A percentile compares a stretch with the other conserved stretches of the same genome.
phyloP scores from a whole-genome alignment of 225 moss, liverwort and hornwort genomes.

The Physcomitrellopsis africana region DNA sequence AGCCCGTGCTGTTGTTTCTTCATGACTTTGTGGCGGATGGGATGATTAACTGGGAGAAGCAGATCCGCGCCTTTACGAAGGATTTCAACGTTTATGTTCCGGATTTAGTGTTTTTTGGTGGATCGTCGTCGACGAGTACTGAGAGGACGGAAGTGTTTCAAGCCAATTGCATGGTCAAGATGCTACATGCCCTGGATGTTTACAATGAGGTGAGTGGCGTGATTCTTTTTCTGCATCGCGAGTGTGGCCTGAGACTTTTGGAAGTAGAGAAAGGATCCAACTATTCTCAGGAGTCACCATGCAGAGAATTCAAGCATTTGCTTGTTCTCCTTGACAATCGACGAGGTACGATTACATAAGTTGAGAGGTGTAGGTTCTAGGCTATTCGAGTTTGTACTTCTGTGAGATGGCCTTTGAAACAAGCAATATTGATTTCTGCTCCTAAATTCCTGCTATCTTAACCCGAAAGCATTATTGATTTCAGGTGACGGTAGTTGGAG shows the following conservation, averaged over 20 bases:
- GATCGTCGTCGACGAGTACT: slow-evolving; percentile 40
- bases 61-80: slow-evolving; percentile 57
- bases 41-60: slow-evolving; percentile 62
- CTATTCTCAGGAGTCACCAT: too few species aligned
- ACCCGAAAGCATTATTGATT: too few species aligned
- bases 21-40: slow-evolving; percentile 74
- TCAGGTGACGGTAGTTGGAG: slow-evolving; percentile 55
- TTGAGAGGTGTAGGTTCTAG: too few species aligned
- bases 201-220: slow-evolving; percentile 21
- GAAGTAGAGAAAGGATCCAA: background rate
- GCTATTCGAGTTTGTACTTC: too few species aligned
- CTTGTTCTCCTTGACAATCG: too few species aligned
- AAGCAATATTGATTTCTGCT: too few species aligned
- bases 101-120: slow-evolving; percentile 67
- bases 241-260: background rate
- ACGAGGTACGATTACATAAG: too few species aligned
- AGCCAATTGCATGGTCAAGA: slow-evolving; percentile 40
- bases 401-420: too few species aligned
- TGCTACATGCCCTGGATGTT: slow-evolving; percentile 28
- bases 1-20: slow-evolving; percentile 64
- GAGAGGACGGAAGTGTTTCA: slow-evolving; percentile 61
- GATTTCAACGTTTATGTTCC: slow-evolving; percentile 71
- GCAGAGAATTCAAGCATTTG: too few species aligned
- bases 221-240: background rate
- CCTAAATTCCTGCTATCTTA: too few species aligned